phyloP scores from a whole-genome alignment of 2,329 filamentous ascomycete genomes.

The Ilyonectria sp. region DNA sequence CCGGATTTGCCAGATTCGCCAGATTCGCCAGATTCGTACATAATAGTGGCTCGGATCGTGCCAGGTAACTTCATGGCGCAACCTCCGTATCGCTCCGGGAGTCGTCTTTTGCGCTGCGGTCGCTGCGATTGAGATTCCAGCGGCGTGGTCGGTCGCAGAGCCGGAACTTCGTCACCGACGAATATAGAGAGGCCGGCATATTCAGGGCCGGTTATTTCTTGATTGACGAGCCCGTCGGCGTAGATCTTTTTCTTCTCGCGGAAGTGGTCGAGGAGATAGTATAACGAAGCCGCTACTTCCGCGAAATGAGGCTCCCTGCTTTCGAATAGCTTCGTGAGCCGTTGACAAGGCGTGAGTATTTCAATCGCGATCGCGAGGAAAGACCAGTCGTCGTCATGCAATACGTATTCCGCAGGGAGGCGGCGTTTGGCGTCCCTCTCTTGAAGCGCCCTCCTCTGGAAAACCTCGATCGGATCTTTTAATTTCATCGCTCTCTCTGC shows the following conservation, averaged over 20 bases:
- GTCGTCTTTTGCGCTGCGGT: constrained; percentile 9
- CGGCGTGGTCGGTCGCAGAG: constrained; percentile 9
- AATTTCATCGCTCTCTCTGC: constrained; percentile 7
- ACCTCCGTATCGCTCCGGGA: constrained; percentile 6
- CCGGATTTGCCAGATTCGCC: background rate
- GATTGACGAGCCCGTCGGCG: constrained; percentile 9
- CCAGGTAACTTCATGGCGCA: constrained; percentile 7
- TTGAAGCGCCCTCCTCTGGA: constrained; percentile 9
- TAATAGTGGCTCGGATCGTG: constrained; percentile 8
- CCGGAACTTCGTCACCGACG: constrained; percentile 8
- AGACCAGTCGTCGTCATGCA: constrained; percentile 8
- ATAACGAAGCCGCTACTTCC: constrained; percentile 11
- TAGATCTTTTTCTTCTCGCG: constrained; percentile 7
- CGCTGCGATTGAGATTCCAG: constrained; percentile 9
- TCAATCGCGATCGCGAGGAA: constrained; percentile 11
- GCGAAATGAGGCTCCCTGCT: constrained; percentile 7
- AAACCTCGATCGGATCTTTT: constrained; percentile 10
- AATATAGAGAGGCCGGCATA: constrained; percentile 6
- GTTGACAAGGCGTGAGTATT: constrained; percentile 11
- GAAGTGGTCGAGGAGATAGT: constrained; percentile 9
- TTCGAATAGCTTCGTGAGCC: constrained; percentile 11
- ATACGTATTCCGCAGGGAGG: constrained; percentile 9
- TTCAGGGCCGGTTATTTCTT: constrained; percentile 7
- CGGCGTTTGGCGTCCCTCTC: constrained; percentile 7
- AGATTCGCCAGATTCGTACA: constrained; percentile 5